Conservation (phyloP, 2,329 filamentous ascomycete species). For the Escovopsis sp. region DNA sequence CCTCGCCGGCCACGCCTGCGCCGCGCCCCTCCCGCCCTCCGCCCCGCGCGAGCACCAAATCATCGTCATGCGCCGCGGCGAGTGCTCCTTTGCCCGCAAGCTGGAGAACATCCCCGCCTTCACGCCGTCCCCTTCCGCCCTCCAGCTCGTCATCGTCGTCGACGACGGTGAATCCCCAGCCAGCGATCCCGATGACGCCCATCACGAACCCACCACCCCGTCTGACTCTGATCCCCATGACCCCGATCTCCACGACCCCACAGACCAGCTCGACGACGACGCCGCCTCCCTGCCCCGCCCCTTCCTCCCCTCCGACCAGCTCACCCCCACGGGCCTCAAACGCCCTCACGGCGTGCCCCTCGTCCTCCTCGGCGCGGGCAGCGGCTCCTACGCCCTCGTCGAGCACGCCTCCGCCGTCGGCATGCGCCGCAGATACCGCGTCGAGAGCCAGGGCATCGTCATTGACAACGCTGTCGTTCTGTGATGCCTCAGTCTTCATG, state of each 20-base stretch:
- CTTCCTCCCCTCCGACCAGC: constrained; percentile 59
- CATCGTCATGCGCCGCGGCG: constrained; percentile 67
- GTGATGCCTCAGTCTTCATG: too few species aligned
- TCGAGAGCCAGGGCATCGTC: constrained; percentile 64
- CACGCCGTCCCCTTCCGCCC: constrained; percentile 38
- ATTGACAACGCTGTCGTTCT: constrained; percentile 65
- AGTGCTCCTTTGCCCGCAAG: constrained; percentile 74
- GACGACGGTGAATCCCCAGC: constrained; percentile 12
- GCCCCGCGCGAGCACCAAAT: constrained; percentile 50
- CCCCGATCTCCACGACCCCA: too few species aligned
- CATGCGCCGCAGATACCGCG: constrained; percentile 60
- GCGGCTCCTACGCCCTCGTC: constrained; percentile 44
- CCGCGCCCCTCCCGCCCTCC: constrained; percentile 34
- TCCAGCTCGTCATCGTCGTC: constrained; percentile 74
- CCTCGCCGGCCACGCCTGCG: constrained; percentile 55
- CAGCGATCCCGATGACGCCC: constrained; percentile 28
- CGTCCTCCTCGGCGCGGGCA: constrained; percentile 65
- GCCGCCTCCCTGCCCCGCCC: constrained; percentile 35
- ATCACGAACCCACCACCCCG: too few species aligned
- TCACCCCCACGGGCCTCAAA: constrained; percentile 51
- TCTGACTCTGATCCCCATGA: too few species aligned
- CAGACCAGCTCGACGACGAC: constrained; percentile 17
- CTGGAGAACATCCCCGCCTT: constrained; percentile 71
- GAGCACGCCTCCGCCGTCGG: constrained; percentile 51
- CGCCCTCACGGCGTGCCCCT: constrained; percentile 62